Evolutionary conservation across 345 rosid species (phyloP).

Genomic region (Arabis alpina): DNA sequence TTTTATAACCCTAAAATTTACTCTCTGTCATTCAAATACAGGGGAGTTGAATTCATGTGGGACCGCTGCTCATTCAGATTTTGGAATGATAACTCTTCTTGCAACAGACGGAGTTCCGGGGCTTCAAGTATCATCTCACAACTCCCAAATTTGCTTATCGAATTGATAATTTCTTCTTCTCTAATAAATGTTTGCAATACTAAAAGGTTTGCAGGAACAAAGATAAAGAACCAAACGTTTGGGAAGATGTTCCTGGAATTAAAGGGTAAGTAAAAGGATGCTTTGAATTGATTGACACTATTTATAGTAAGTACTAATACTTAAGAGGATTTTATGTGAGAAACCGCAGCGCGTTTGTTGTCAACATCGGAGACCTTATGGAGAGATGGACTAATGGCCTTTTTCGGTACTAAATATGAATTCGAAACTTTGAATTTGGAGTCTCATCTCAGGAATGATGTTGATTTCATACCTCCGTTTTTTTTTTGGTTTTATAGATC

Average conservation of each 20-base stretch:
- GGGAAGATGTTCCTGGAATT: slow-evolving; percentile 73
- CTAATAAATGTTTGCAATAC: neutral
- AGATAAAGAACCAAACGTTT: slow-evolving; percentile 51
- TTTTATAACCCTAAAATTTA: neutral
- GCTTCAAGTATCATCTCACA: slow-evolving; percentile 60
- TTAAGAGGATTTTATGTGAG: neutral
- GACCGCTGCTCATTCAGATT: slow-evolving; percentile 89
- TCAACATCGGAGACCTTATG: slow-evolving; percentile 81
- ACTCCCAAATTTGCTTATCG: neutral
- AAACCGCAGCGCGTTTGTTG: slow-evolving; percentile 66
- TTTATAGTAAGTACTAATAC: neutral
- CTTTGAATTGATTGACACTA: neutral
- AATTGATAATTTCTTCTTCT: neutral
- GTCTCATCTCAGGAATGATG: neutral
- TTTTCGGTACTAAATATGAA: slow-evolving; percentile 54
- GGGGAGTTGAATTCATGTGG: slow-evolving; percentile 57
- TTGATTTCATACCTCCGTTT: neutral
- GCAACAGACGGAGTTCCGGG: slow-evolving; percentile 83
- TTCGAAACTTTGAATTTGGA: neutral
- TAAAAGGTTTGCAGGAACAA: slow-evolving; percentile 77
- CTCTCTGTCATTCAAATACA: slow-evolving; percentile 27
- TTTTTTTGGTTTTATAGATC: slow-evolving; percentile 52
- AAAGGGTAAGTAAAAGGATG: slow-evolving; percentile 56
- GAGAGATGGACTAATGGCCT: slow-evolving; percentile 90
- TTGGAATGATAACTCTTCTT: slow-evolving; percentile 81